Conservation (phyloP, 2,329 filamentous ascomycete species). For the Fusarium sp. region DNA sequence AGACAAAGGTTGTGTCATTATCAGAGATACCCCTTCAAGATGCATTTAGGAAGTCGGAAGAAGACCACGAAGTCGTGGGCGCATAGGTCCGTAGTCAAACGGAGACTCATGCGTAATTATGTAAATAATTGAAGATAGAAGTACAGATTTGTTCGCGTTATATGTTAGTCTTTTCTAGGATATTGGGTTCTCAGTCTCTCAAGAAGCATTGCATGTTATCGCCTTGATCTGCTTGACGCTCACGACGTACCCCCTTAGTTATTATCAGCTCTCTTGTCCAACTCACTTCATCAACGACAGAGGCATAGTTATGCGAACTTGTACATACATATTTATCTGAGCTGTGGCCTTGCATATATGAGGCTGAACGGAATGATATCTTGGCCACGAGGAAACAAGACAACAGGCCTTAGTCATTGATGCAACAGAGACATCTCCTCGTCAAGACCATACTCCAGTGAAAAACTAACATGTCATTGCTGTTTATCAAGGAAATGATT, state of each 20-base stretch:
- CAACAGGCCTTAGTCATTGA: neutral
- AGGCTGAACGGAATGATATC: no score
- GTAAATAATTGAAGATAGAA: neutral
- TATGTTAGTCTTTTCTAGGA: no score
- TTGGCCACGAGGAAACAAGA: neutral
- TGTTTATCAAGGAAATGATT: neutral
- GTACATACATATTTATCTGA: no score
- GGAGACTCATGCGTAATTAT: neutral
- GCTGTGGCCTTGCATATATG: no score
- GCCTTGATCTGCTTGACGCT: no score
- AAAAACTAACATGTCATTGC: neutral
- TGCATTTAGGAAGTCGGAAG: constrained; percentile 57
- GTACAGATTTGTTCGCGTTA: neutral
- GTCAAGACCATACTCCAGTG: neutral
- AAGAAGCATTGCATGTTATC: no score
- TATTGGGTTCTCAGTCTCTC: no score
- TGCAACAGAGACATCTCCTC: neutral
- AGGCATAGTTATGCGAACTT: no score
- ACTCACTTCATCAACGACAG: no score
- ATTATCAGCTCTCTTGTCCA: no score
- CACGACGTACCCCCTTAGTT: no score
- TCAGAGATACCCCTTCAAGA: constrained; percentile 66
- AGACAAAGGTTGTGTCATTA: constrained; percentile 69
- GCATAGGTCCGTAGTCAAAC: neutral
- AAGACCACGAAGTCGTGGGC: constrained; percentile 16